phyloP scores from a whole-genome alignment of 2,329 filamentous ascomycete species.

The Cercospora sojina region DNA sequence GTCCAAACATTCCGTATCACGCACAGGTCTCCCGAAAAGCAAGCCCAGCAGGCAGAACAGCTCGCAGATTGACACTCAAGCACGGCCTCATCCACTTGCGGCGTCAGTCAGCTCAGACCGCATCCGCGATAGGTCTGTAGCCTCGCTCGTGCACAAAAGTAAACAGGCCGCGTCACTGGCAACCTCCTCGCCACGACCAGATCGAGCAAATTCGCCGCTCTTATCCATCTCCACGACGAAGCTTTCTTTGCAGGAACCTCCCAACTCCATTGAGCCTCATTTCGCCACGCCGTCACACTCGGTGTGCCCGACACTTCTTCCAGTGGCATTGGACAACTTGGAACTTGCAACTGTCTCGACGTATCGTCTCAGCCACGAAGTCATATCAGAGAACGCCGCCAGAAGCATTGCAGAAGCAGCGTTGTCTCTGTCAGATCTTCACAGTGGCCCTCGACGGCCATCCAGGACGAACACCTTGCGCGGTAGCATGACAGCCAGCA shows the following conservation, averaged over 20 bases:
- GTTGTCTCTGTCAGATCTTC: conserved; percentile 44
- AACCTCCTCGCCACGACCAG: conserved; percentile 32
- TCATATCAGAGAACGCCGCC: conserved; percentile 89
- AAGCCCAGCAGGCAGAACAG: conserved; percentile 42
- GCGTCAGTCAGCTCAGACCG: conserved; percentile 35
- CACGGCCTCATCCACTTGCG: conserved; percentile 33
- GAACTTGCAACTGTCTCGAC: conserved; percentile 89
- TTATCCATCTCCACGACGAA: conserved; percentile 30
- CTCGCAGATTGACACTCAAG: conserved; percentile 37
- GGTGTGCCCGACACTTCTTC: conserved; percentile 58
- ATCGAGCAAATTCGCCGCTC: conserved; percentile 35
- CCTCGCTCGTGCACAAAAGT: conserved; percentile 27
- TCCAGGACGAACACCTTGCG: conserved; percentile 49
- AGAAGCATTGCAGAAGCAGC: conserved; percentile 84
- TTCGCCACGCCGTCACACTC: conserved; percentile 56
- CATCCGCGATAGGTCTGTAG: conserved; percentile 28
- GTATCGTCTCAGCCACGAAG: conserved; percentile 79
- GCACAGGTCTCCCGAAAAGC: conserved; percentile 31
- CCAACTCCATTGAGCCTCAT: conserved; percentile 35
- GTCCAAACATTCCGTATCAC: conserved; percentile 33
- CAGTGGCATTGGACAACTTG: conserved; percentile 85
- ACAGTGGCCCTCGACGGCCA: conserved; percentile 27
- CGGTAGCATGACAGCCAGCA: conserved; percentile 60
- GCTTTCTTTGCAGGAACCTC: conserved; percentile 26
- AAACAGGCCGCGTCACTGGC: conserved; percentile 27